phyloP scores from a whole-genome alignment of 78 protist species.

The Thecamonas trahens region DNA sequence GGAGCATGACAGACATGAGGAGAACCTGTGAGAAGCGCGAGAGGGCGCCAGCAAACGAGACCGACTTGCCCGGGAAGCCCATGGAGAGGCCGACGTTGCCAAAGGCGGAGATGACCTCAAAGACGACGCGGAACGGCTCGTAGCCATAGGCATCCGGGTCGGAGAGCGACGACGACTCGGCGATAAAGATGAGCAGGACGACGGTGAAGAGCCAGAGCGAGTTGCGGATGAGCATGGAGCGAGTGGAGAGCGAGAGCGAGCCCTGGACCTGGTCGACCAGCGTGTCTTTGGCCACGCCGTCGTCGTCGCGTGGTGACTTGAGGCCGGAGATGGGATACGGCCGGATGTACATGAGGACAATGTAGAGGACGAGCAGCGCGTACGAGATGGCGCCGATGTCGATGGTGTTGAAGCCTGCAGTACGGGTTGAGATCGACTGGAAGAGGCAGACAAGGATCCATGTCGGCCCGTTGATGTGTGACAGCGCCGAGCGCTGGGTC shows the following conservation, averaged over 20 bases:
- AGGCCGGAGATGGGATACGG: no score
- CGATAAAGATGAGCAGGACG: slow-evolving; percentile 19
- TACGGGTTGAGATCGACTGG: slow-evolving; percentile 37
- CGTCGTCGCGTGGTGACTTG: background rate
- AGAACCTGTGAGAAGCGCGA: background rate
- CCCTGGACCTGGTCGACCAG: no score
- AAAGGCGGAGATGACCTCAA: slow-evolving; percentile 43
- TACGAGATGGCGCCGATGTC: slow-evolving; percentile 24
- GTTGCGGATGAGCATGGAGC: slow-evolving; percentile 34
- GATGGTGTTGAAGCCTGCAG: slow-evolving; percentile 44
- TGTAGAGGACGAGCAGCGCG: slow-evolving; percentile 22
- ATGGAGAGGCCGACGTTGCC: slow-evolving; percentile 41
- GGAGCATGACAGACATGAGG: slow-evolving; percentile 25
- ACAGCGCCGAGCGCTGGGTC: background rate
- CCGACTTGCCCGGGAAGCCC: background rate
- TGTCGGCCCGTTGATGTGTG: background rate
- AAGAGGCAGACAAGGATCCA: no score
- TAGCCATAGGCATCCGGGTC: background rate
- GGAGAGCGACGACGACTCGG: slow-evolving; percentile 15
- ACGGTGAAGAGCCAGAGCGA: slow-evolving; percentile 16
- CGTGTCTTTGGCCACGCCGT: slow-evolving; percentile 13
- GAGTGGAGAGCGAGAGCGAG: no score
- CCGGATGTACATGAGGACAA: slow-evolving; percentile 42
- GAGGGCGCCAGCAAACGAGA: background rate
- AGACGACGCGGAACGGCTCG: slow-evolving; percentile 23